Percentiles rank a stretch among this genome's conserved stretches.
phyloP scores from a whole-genome alignment of 208 protist species.

The Trypanosoma scelopori region DNA sequence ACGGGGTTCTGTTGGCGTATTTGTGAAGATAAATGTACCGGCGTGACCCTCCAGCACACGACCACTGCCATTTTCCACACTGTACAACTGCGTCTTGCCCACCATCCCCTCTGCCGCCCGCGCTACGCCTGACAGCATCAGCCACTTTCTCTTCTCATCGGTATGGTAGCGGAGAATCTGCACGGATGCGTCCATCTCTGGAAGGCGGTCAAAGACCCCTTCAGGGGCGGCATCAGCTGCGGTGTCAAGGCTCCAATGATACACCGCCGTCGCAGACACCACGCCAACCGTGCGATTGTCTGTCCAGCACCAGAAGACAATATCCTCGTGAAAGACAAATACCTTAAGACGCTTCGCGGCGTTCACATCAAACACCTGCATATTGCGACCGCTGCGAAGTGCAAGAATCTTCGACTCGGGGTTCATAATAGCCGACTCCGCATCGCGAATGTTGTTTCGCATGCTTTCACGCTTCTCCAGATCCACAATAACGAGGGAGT shows the following conservation, averaged over 20 bases:
- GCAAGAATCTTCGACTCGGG: slow-evolving; percentile 96
- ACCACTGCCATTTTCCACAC: slow-evolving; percentile 93
- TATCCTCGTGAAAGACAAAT: slow-evolving; percentile 90
- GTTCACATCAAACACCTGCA: slow-evolving; percentile 99
- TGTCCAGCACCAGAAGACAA: slow-evolving; percentile 98
- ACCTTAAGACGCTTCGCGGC: slow-evolving; percentile 96
- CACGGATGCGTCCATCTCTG: slow-evolving; percentile 79
- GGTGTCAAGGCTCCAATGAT: slow-evolving; percentile 97
- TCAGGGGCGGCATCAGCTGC: slow-evolving; percentile 84
- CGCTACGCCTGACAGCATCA: slow-evolving; percentile 94
- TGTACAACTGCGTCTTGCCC: slow-evolving; percentile 97
- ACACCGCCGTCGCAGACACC: slow-evolving; percentile 95
- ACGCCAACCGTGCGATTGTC: slow-evolving; percentile 94
- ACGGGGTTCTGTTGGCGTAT: slow-evolving; percentile 60
- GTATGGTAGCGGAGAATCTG: slow-evolving; percentile 98
- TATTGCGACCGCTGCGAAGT: slow-evolving; percentile 92
- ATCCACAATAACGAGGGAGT: slow-evolving; percentile 93
- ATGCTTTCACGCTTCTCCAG: slow-evolving; percentile 95
- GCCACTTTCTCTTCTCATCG: slow-evolving; percentile 94
- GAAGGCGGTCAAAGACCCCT: slow-evolving; percentile 96
- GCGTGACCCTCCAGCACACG: slow-evolving; percentile 97
- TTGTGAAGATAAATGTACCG: slow-evolving; percentile 92
- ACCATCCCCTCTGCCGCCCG: slow-evolving; percentile 82
- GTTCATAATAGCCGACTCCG: slow-evolving; percentile 99
- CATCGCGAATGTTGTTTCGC: slow-evolving; percentile 96